Base-by-base conservation (phyloP, 2,329 filamentous ascomycete species). In the Gaeumannomyces tritici region DNA sequence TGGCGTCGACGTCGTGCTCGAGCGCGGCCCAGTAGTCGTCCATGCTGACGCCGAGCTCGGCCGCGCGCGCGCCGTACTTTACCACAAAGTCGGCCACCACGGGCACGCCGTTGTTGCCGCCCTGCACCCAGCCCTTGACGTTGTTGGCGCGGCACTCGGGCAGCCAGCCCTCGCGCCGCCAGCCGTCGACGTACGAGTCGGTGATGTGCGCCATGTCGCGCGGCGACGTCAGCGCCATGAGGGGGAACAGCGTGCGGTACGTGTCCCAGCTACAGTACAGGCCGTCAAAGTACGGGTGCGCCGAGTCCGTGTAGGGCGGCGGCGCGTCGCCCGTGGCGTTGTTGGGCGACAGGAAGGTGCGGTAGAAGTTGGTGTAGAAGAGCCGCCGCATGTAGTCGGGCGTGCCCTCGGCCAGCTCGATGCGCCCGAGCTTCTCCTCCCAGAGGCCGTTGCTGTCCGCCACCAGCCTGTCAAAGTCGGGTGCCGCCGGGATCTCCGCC, bases 131-230 rank as follows among this genome's bases (percentile, higher is more conserved):
- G 86, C 63, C 87, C 69, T 86, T 86, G 71, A 82, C 87, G 1
- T 87, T 76, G 24, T 80, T 84, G 85, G 89, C 89, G 62, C 85
- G 82, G 68, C 86, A 89, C 70, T 89, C 87, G 0, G 87, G 87
- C 13, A 89, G 72, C 74, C 83, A 88, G 1, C 87, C 87, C 69
- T 86, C 81, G 69, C 87, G 79, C 58, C 78, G 75, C 68, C 89
- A 89, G 13, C 83, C 88, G 66, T 89, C 87, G 12, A 91, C 81
- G 51, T 91, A 74, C 63, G 83, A 88, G n/a, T 86, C 79, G 15
- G 90, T 77, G 81, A 90, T 88, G 61, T 80, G 73, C 0, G 84
- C 80, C 64, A 89, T 83, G 5, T 82, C 81, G 0, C 74, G 65
- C 0, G 88, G 87, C 67, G 90, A 88, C 0, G 89, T 62, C 13